A percentile compares a stretch with the other conserved stretches of the same genome.
These are phyloP conservation scores for Calonectria honghensis DNA, from an alignment of 2,329 filamentous ascomycete species.

Conservation along the genomic window DNA sequence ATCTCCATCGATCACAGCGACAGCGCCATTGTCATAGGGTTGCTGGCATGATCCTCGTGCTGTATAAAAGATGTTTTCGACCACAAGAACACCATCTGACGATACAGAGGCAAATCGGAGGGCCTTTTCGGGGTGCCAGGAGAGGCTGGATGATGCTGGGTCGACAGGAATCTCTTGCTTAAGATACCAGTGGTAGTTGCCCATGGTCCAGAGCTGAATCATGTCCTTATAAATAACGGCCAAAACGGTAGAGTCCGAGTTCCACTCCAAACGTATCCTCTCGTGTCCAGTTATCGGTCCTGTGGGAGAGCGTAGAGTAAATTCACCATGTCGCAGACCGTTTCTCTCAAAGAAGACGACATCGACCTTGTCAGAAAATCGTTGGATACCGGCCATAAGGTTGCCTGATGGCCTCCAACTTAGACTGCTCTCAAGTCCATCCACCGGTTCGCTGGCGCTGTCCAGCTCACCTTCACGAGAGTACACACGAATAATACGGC, in stretches of 20 bases:
- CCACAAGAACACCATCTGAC: slow-evolving; percentile 70
- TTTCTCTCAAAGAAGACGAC: slow-evolving; percentile 98
- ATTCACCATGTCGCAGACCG: slow-evolving; percentile 96
- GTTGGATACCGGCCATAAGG: slow-evolving; percentile 89
- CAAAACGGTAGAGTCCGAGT: slow-evolving; percentile 91
- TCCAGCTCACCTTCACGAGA: slow-evolving; percentile 93
- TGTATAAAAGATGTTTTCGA: slow-evolving; percentile 81
- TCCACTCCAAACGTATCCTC: slow-evolving; percentile 86
- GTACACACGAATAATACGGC: slow-evolving; percentile 91
- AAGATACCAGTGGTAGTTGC: slow-evolving; percentile 98
- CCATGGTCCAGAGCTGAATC: slow-evolving; percentile 96
- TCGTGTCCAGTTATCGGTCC: slow-evolving; percentile 73
- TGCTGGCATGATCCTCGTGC: slow-evolving; percentile 80
- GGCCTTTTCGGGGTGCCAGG: slow-evolving; percentile 92
- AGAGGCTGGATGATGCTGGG: slow-evolving; percentile 59
- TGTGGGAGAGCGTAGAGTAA: slow-evolving; percentile 82
- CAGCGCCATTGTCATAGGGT: slow-evolving; percentile 85
- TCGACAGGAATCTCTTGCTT: slow-evolving; percentile 86
- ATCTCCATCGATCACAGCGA: slow-evolving; percentile 89
- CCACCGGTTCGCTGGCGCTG: slow-evolving; percentile 95
- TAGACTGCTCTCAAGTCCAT: slow-evolving; percentile 89
- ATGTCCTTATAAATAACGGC: slow-evolving; percentile 84
- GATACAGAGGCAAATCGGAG: slow-evolving; percentile 78
- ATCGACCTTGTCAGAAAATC: slow-evolving; percentile 80
- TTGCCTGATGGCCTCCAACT: slow-evolving; percentile 96